Percentiles rank a stretch among this genome's conserved stretches.
phyloP scores from a whole-genome alignment of 2,329 filamentous ascomycete species.

The Alternaria rosae region DNA sequence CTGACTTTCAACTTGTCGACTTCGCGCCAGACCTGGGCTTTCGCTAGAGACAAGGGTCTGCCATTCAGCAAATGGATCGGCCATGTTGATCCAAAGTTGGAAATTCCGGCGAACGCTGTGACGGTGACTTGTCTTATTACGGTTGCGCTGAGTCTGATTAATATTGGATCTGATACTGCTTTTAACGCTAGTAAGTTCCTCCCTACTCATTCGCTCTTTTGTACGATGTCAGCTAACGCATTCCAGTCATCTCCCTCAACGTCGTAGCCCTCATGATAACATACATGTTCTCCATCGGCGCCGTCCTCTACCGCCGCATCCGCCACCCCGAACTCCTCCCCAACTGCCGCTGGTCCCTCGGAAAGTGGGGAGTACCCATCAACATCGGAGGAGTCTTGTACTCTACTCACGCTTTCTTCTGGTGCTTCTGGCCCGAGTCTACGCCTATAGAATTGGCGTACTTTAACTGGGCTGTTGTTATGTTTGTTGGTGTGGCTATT shows the following conservation, averaged over 20 bases:
- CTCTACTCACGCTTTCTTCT: conserved; percentile 50
- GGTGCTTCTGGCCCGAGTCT: conserved; percentile 51
- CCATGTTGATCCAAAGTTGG: conserved; percentile 32
- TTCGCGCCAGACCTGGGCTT: conserved; percentile 47
- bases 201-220: too few species aligned
- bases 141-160: conserved; percentile 41
- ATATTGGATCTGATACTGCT: conserved; percentile 46
- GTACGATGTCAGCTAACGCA: neutral
- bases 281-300: conserved; percentile 53
- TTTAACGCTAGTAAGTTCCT: conserved; percentile 42
- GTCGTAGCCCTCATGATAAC: conserved; percentile 51
- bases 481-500: conserved; percentile 42
- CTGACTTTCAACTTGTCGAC: conserved; percentile 43
- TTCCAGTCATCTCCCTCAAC: conserved; percentile 49
- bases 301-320: conserved; percentile 51
- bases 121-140: conserved; percentile 40
- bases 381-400: conserved; percentile 50
- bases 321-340: conserved; percentile 49
- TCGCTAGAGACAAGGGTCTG: conserved; percentile 46
- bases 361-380: conserved; percentile 48
- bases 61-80: conserved; percentile 43
- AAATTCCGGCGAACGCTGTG: conserved; percentile 45
- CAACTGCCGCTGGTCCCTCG: conserved; percentile 49
- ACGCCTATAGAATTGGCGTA: conserved; percentile 32
- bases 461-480: conserved; percentile 50